Evolutionary conservation across 306 rosid species (phyloP), one percentile per base, ranked within the genome.

Genomic region (Vigna radiata): DNA sequence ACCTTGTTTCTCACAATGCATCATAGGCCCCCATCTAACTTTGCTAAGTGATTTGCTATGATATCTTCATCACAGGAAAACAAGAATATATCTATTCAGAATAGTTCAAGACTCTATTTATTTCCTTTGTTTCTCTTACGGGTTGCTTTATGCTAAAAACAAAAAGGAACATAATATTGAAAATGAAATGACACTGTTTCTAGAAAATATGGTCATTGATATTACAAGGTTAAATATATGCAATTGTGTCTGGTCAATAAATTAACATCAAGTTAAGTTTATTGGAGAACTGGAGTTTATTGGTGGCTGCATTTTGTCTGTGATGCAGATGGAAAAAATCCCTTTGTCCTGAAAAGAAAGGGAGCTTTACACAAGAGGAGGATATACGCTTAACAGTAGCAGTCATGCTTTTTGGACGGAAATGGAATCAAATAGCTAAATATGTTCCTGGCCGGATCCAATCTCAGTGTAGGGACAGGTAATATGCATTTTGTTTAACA

Each of bases 401-500:
- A 18, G 93, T 89, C 77, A 80, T 86, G 87, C 92, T 95, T 79
- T 90, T 92, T 88, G 99, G 96, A 67, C 88, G 91, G 76, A 95
- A 83, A 87, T 95, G 97, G 99, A 88, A 86, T 77, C 91, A 87
- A 81, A 88, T 85, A 81, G 97, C 99, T 59, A 90, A 88, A 63
- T 95, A 80, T 83, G 87, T 95, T 69, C 96, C 93, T 36, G 97
- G 99, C 53, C 90, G 99, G 75, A 92, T 85, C 72, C 97, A 92
- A 83, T 87, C 91, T 82, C 99, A 95, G 85, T 90, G 97, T 71
- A 88, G 99, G 85, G 99, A 95, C 80, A 95, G 99, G 99, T 95
- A 87, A 49, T 33, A 33, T 23, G 53, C 66, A 52, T 61, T 41
- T 21, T 59, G 17, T 63, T 61, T 37, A 12, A 50, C 60, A 29